A percentile compares a stretch with the other conserved stretches of the same genome.
phyloP scores from a whole-genome alignment of 2,329 filamentous ascomycete genomes.

The Fusarium chuoi region DNA sequence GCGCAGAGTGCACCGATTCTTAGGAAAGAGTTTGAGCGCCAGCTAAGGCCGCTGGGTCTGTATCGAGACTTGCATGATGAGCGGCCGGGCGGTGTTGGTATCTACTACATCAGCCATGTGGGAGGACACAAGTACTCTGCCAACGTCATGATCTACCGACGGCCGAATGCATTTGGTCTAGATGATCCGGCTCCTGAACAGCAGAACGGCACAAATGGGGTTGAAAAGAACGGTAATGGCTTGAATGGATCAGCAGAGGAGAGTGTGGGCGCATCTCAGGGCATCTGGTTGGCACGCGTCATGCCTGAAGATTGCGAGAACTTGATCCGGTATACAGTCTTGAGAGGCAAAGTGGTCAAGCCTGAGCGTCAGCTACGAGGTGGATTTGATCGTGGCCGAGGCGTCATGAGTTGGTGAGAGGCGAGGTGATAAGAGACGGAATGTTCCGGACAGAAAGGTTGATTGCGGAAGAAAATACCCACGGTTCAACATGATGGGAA shows the following conservation, averaged over 20 bases:
- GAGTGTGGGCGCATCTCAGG: slow-evolving; percentile 77
- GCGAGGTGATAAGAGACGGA: background rate
- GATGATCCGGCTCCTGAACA: slow-evolving; percentile 52
- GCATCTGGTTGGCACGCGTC: slow-evolving; percentile 91
- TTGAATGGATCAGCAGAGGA: slow-evolving; percentile 39
- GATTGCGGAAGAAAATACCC: slow-evolving; percentile 10
- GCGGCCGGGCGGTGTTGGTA: slow-evolving; percentile 88
- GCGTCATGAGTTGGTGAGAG: slow-evolving; percentile 88
- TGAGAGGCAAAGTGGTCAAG: slow-evolving; percentile 95
- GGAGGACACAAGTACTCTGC: slow-evolving; percentile 97
- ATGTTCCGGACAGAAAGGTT: background rate
- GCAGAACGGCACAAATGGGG: slow-evolving; percentile 44
- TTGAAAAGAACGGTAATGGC: slow-evolving; percentile 28
- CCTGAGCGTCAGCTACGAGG: slow-evolving; percentile 85
- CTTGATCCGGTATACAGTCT: slow-evolving; percentile 85
- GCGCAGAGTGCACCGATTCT: slow-evolving; percentile 92
- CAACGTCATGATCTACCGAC: slow-evolving; percentile 91
- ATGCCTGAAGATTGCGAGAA: slow-evolving; percentile 92
- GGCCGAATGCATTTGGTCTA: slow-evolving; percentile 66
- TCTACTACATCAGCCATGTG: slow-evolving; percentile 97
- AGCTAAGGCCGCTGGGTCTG: slow-evolving; percentile 84
- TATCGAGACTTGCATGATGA: slow-evolving; percentile 90
- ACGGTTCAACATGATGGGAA: background rate
- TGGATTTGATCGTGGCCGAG: slow-evolving; percentile 86
- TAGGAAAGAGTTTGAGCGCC: slow-evolving; percentile 87